Conservation (phyloP, 352 stramenopile species). For the Globisporangium polare region DNA sequence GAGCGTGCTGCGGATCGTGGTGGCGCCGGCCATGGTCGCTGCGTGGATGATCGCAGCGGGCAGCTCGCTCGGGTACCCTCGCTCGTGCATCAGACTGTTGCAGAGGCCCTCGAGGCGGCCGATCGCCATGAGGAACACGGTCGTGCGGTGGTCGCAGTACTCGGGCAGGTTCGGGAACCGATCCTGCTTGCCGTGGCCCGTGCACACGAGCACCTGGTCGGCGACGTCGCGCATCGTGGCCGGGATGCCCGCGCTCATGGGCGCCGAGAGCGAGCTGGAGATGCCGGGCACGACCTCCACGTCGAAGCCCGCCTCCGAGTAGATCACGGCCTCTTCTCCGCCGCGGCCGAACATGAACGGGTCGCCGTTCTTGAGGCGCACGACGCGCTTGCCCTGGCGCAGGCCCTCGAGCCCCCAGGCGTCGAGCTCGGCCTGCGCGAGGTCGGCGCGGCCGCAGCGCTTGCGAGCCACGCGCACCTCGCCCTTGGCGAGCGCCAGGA, state of each 20-base stretch:
- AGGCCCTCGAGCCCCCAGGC: constrained; percentile 90
- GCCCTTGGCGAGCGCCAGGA: constrained; percentile 87
- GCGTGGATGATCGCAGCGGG: constrained; percentile 93
- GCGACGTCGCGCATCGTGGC: constrained; percentile 95
- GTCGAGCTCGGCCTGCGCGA: constrained; percentile 93
- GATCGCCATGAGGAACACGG: constrained; percentile 98
- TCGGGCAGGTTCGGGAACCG: constrained; percentile 90
- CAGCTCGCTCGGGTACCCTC: constrained; percentile 87
- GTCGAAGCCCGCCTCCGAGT: constrained; percentile 72
- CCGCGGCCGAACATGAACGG: constrained; percentile 96
- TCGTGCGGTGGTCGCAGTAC: constrained; percentile 95
- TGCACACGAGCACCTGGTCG: constrained; percentile 92
- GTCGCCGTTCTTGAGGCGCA: constrained; percentile 97
- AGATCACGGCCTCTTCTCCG: constrained; percentile 91
- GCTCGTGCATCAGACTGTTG: constrained; percentile 64
- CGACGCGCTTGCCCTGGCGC: constrained; percentile 86
- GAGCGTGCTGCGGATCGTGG: constrained; percentile 87
- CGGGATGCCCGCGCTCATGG: constrained; percentile 91
- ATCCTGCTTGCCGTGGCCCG: constrained; percentile 92
- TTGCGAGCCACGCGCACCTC: constrained; percentile 93
- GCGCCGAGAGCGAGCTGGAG: constrained; percentile 93
- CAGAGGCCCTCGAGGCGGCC: constrained; percentile 89
- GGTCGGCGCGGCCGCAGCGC: constrained; percentile 91
- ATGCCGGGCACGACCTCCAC: constrained; percentile 90
- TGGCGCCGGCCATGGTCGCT: constrained; percentile 88